Evolutionary conservation across 345 rosid species (phyloP).

Genomic region (Arabis alpina): DNA sequence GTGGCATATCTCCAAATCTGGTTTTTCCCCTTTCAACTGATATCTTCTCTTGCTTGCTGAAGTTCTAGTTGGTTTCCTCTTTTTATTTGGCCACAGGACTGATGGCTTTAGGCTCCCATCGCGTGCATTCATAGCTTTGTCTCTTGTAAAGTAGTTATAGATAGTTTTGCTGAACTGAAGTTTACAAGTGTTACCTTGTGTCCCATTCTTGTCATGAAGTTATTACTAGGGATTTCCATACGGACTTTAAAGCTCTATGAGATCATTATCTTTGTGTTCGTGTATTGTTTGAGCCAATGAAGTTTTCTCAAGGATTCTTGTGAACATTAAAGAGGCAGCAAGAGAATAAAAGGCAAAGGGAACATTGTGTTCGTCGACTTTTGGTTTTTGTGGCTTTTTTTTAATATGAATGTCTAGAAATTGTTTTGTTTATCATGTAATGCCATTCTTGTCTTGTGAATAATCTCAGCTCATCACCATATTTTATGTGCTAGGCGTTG

Average conservation of each 20-base stretch:
- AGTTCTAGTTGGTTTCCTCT: not conserved
- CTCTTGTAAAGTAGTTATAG: not conserved
- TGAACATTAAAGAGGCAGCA: not conserved
- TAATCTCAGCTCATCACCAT: not conserved
- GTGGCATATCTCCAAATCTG: conserved; percentile 90
- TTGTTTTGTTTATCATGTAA: not conserved
- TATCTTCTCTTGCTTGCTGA: not conserved
- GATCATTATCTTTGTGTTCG: not conserved
- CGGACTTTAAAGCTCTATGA: not conserved
- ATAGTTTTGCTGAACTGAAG: not conserved
- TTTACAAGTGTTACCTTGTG: not conserved
- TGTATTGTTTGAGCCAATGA: not conserved
- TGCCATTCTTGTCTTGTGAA: conserved; percentile 1
- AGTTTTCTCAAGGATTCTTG: not conserved
- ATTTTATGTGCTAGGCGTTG: conserved; percentile 57
- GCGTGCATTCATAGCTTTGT: not conserved
- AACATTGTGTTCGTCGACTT: not conserved
- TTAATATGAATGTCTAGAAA: not conserved
- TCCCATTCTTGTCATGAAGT: not conserved
- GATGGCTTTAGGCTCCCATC: not conserved
- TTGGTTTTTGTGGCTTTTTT: not conserved
- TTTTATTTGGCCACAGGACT: not conserved
- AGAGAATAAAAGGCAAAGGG: not conserved
- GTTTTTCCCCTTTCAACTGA: conserved; percentile 33
- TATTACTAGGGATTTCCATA: not conserved